These are phyloP conservation scores for Aphanomyces astaci DNA, from an alignment of 352 stramenopile species.

Conservation along the genomic window DNA sequence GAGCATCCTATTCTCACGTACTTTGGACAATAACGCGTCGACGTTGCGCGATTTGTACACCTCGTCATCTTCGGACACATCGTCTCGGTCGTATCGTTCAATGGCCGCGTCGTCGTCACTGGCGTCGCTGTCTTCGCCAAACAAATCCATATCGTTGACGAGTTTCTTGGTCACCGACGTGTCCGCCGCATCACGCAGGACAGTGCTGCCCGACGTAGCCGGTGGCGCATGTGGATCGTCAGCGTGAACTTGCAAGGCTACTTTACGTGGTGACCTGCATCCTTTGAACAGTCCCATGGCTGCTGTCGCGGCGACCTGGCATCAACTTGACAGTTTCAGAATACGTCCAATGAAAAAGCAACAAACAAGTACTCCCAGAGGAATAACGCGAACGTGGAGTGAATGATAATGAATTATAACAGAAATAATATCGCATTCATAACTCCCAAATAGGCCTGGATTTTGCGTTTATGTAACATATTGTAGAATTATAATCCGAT, in stretches of 20 bases:
- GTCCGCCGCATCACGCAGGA: not conserved
- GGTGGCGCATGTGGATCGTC: not conserved
- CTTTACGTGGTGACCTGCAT: not conserved
- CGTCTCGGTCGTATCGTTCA: constrained; percentile 42
- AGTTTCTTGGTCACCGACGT: not conserved
- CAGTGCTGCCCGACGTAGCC: not conserved
- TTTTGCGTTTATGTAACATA: too few relatives aligned
- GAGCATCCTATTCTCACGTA: constrained; percentile 15
- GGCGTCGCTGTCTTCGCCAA: constrained; percentile 66
- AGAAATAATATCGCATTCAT: too few relatives aligned
- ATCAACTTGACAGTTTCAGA: not conserved
- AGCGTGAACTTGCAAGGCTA: not conserved
- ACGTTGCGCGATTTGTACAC: constrained; percentile 52
- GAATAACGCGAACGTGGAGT: too few relatives aligned
- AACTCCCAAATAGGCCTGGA: too few relatives aligned
- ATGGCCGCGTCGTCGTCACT: constrained; percentile 77
- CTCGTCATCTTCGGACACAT: constrained; percentile 29
- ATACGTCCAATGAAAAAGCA: not conserved
- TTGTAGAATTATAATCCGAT: too few relatives aligned
- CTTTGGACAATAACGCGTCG: constrained; percentile 54
- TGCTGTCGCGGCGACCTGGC: not conserved
- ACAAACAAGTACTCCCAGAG: not conserved
- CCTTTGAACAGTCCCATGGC: not conserved
- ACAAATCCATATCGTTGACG: constrained; percentile 40
- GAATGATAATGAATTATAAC: too few relatives aligned